These are phyloP conservation scores for Perilla frutescens DNA, from an alignment of 257 asterid genomes.

Conservation along the genomic window DNA sequence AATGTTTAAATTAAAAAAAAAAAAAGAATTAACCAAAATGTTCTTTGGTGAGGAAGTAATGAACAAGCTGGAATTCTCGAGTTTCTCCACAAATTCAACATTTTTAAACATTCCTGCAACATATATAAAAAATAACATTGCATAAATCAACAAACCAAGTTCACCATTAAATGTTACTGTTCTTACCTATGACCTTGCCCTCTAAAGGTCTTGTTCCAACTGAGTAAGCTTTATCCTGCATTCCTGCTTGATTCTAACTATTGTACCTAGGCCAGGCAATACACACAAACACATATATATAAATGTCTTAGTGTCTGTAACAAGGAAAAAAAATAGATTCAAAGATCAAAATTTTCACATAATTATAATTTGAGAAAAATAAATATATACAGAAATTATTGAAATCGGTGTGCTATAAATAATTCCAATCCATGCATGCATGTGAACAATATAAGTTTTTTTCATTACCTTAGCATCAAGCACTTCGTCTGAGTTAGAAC, in stretches of 20 bases:
- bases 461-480: constrained; percentile 81
- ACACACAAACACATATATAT: not conserved
- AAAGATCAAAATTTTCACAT: constrained; percentile 1
- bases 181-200: constrained; percentile 90
- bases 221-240: constrained; percentile 90
- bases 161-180: constrained; percentile 15
- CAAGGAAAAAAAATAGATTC: constrained; percentile 2
- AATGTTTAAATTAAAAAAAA: too few relatives aligned
- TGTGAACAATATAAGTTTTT: constrained; percentile 28
- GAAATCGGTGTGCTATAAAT: not conserved
- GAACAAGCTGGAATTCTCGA: too few relatives aligned
- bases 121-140: too few relatives aligned
- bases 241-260: constrained; percentile 94
- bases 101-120: too few relatives aligned
- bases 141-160: too few relatives aligned
- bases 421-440: constrained; percentile 40
- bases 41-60: too few relatives aligned
- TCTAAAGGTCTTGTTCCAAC: constrained; percentile 90
- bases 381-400: not conserved
- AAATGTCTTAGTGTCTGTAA: constrained; percentile 87
- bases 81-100: too few relatives aligned
- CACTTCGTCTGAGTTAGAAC: constrained; percentile 69
- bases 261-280: too few relatives aligned
- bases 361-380: not conserved
- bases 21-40: too few relatives aligned